Base-by-base conservation (phyloP, 2,329 filamentous ascomycete species). In the Fusarium sp. region DNA sequence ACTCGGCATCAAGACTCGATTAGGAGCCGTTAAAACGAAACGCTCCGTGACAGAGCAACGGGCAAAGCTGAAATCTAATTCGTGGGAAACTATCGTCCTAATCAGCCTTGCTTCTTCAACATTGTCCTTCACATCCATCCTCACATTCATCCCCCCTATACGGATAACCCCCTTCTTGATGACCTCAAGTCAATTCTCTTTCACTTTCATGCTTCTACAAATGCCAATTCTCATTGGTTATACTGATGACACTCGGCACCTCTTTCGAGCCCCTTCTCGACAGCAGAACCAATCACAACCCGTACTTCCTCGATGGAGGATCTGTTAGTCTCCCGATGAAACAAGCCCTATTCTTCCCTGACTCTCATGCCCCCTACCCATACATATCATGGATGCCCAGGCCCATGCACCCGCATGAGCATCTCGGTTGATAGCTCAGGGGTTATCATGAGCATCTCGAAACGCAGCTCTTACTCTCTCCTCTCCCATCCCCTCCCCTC, bases 321-420 rank as follows among this genome's bases (percentile, higher is more conserved):
- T 67, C 61, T 75, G 44, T 71, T 73, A 75, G 69, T 56, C 58
- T 65, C 57, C 46, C 49, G 58, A 64, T 75, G 73, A 75, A 75
- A 75, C 73, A 72, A 73, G 70, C 73, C 70, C 70, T 75, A 66
- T 62, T 60, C 18, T 19, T 49, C 60, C 61, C 67, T 66, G 67
- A 58, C 59, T 49, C 55, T 45, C 19, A 37, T 50, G 49, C 69
- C 70, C 72, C 69, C 58, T 72, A 67, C 61, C 45, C 59, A 62
- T 71, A 73, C 65, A 69, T 46, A 44, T 49, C 28, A 13, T 28
- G 28, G 11, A 28, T 28, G 12, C 28, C 28, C 28, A 28, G 28
- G 42, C 56, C 67, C 62, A 49, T 49, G 42, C 56, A 69, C 62
- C 65, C 62, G 54, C 65, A 66, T 60, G 62, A 56, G 60, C 56